phyloP scores from a whole-genome alignment of 164 flowering plant species.

The Malania oleifera region DNA sequence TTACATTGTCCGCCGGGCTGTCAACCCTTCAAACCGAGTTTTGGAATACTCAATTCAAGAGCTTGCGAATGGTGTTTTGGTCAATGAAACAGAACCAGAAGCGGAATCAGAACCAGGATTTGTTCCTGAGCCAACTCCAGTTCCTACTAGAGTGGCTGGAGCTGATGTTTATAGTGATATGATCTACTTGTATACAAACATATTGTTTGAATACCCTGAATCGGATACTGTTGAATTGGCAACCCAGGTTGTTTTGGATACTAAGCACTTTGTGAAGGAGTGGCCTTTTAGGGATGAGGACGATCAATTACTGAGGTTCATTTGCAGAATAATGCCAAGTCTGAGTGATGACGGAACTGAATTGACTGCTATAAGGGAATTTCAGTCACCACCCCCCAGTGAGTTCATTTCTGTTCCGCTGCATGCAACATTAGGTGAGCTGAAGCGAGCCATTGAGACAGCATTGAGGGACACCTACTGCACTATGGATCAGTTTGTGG shows the following conservation, averaged over 20 bases:
- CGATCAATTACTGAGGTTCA: constrained; percentile 47
- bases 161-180: constrained; percentile 52
- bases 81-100: neutral
- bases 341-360: constrained; percentile 17
- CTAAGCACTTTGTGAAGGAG: constrained; percentile 69
- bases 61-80: constrained; percentile 7
- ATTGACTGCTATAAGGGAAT: constrained; percentile 7
- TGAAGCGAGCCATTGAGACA: constrained; percentile 43
- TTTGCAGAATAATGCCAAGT: constrained; percentile 39
- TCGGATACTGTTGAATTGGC: constrained; percentile 33
- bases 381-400: constrained; percentile 32
- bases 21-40: constrained; percentile 45
- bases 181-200: constrained; percentile 32
- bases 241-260: constrained; percentile 39
- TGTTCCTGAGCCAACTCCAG: neutral
- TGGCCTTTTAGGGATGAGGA: constrained; percentile 64
- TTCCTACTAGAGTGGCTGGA: constrained; percentile 14
- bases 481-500: constrained; percentile 38
- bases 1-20: constrained; percentile 48
- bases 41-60: constrained; percentile 60
- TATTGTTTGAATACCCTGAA: constrained; percentile 38
- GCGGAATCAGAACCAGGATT: neutral
- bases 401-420: constrained; percentile 59
- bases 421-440: constrained; percentile 59
- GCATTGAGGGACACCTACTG: constrained; percentile 73